Evolutionary conservation across 495 filamentous ascomycete species (phyloP), one percentile per base, ranked within the genome.

Genomic region (Aspergillus indologenus): DNA sequence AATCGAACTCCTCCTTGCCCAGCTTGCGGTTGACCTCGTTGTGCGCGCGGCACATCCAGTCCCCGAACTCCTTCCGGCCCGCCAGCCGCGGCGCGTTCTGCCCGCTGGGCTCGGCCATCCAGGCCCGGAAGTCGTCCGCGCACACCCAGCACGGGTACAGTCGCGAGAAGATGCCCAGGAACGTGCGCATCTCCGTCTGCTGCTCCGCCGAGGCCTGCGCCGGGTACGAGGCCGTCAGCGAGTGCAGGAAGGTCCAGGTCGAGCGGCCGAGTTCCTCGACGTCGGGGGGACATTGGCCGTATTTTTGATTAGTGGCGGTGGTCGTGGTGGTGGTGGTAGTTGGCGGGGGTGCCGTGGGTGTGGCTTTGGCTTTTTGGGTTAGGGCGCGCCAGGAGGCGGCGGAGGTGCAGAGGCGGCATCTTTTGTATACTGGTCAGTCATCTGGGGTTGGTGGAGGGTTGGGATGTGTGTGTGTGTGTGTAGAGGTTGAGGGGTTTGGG

Each of bases 41-140:
- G 80, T 98, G 94, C 65, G 94, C 94, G 72, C 93, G 88, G 67
- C 94, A 98, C 81, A 98, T 87, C 95, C 95, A 98, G 63, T 79
- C 80, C 45, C 92, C 94, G 66, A 98, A 91, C 66, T 89, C 89
- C 34, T 83, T 80, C 45, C 89, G 73, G 55, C 83, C 84, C 11
- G 80, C 80, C 29, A 93, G 76, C 66, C 81, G 73, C 55, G 91
- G 85, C 69, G 86, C 81, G 51, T 92, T 88, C 15, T 57, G 59
- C 11, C 75, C 76, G 64, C 78, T 77, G n/a, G 77, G 76, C 65
- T 82, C 82, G 59, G 76, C 79, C 77, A 98, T 89, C 83, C 92
- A 98, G 0, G 58, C 65, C 72, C 85, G 88, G 71, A 98, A 97
- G 66, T 97, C 95, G 61, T 91, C 89, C 43, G 91, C 95, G 73